phyloP scores from a whole-genome alignment of 352 stramenopile species.

The Plasmopara viticola region DNA sequence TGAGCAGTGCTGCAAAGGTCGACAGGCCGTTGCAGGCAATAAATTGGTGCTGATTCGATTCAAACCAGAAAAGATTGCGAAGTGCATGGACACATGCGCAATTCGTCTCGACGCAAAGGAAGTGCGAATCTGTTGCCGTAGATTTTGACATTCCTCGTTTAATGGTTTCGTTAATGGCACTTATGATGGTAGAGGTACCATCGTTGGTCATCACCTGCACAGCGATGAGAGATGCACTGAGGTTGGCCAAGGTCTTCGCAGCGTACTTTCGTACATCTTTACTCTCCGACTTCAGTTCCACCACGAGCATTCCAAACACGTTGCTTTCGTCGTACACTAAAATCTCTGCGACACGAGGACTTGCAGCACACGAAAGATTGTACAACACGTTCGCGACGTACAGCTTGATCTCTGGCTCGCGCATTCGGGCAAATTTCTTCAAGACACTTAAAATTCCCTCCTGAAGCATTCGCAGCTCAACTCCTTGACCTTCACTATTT shows the following conservation, averaged over 20 bases:
- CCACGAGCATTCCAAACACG: slow-evolving; percentile 56
- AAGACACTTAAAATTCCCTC: slow-evolving; percentile 26
- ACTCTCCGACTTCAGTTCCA: slow-evolving; percentile 25
- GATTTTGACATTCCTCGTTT: too few relatives aligned
- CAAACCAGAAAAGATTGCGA: too few relatives aligned
- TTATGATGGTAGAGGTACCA: slow-evolving; percentile 2
- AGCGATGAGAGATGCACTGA: slow-evolving; percentile 42
- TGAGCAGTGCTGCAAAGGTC: slow-evolving; percentile 29
- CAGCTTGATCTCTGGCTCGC: slow-evolving; percentile 74
- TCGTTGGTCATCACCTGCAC: slow-evolving; percentile 62
- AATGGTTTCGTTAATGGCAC: too few relatives aligned
- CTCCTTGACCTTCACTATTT: slow-evolving; percentile 7
- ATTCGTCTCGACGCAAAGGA: too few relatives aligned
- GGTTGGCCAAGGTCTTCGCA: slow-evolving; percentile 54
- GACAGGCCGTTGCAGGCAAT: too few relatives aligned
- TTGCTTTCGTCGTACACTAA: slow-evolving; percentile 70
- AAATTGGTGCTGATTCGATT: too few relatives aligned
- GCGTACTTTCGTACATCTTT: slow-evolving; percentile 60
- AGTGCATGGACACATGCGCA: too few relatives aligned
- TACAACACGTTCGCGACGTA: slow-evolving; percentile 80
- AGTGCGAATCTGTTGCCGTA: too few relatives aligned
- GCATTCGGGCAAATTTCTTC: slow-evolving; percentile 65
- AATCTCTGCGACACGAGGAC: slow-evolving; percentile 33
- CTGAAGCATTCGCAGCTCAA: slow-evolving; percentile 24
- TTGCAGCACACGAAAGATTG: slow-evolving; percentile 52